These are phyloP conservation scores for Balamuthia mandrillaris DNA, from an alignment of 208 protist genomes.

Conservation along the genomic window DNA sequence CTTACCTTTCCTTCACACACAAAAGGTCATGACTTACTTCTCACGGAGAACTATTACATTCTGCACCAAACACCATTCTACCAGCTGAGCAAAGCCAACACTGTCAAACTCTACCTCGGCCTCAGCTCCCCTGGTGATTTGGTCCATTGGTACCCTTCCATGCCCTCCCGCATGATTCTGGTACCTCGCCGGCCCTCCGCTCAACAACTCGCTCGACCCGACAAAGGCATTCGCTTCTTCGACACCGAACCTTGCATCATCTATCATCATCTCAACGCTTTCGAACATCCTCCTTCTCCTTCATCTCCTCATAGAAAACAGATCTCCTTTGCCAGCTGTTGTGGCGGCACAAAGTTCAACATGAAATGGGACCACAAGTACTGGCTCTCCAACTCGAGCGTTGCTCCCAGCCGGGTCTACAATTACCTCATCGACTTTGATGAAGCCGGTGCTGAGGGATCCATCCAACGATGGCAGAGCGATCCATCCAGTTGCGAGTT, in stretches of 20 bases:
- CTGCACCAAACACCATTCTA: constrained; percentile 51
- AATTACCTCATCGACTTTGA: constrained; percentile 32
- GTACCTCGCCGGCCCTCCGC: background rate
- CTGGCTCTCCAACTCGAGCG: constrained; percentile 40
- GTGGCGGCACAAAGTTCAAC: constrained; percentile 22
- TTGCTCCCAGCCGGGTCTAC: background rate
- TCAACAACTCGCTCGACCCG: too few species aligned
- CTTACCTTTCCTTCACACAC: too few species aligned
- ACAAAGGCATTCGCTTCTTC: background rate
- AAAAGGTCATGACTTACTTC: constrained; percentile 47
- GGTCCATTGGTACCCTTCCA: background rate
- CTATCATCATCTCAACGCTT: constrained; percentile 36
- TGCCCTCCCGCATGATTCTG: constrained; percentile 45
- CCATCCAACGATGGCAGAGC: background rate
- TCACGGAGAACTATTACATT: constrained; percentile 49
- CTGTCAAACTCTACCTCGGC: background rate
- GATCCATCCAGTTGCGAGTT: background rate
- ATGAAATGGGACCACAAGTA: constrained; percentile 42
- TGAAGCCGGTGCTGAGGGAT: background rate
- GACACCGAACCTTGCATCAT: constrained; percentile 51
- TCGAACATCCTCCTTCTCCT: background rate
- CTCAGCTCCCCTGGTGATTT: background rate
- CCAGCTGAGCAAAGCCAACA: background rate
- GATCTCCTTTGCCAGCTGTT: constrained; percentile 33
- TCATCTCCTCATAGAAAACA: background rate